Percentiles rank a stretch among this genome's conserved stretches.
Conservation (phyloP, 495 filamentous ascomycete genomes). For the Xylaria cubensis region DNA sequence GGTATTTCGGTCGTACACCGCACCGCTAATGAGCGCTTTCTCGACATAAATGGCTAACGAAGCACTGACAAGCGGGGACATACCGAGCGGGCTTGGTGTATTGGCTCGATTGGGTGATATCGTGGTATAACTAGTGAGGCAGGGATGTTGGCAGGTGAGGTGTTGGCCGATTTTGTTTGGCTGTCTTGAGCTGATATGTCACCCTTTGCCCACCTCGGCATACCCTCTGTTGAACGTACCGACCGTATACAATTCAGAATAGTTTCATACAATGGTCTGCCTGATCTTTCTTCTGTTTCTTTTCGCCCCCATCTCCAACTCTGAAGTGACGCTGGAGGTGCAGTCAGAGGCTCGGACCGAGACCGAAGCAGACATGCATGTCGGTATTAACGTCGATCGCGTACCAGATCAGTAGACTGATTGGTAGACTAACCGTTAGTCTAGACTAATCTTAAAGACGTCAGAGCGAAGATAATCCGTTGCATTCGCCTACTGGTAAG, state of each 20-base stretch:
- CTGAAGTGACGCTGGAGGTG: no score
- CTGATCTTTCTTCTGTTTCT: neutral
- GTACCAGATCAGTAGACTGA: neutral
- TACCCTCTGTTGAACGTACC: neutral
- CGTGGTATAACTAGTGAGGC: neutral
- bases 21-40: neutral
- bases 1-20: neutral
- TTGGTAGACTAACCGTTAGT: neutral
- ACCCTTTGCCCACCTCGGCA: neutral
- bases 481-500: neutral
- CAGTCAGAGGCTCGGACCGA: constrained; percentile 17
- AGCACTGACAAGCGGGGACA: neutral
- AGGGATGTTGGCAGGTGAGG: neutral
- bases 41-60: neutral
- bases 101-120: neutral
- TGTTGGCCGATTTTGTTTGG: constrained; percentile 20
- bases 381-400: neutral
- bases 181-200: constrained; percentile 1
- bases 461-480: no score
- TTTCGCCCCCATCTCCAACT: neutral
- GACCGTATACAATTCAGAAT: neutral
- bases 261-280: neutral
- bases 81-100: neutral
- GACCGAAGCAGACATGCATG: neutral
- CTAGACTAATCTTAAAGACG: neutral